A percentile compares a stretch with the other conserved stretches of the same genome.
These are phyloP conservation scores for Akanthomyces uredinophilus DNA, from an alignment of 2,329 filamentous ascomycete genomes.

Conservation along the genomic window DNA sequence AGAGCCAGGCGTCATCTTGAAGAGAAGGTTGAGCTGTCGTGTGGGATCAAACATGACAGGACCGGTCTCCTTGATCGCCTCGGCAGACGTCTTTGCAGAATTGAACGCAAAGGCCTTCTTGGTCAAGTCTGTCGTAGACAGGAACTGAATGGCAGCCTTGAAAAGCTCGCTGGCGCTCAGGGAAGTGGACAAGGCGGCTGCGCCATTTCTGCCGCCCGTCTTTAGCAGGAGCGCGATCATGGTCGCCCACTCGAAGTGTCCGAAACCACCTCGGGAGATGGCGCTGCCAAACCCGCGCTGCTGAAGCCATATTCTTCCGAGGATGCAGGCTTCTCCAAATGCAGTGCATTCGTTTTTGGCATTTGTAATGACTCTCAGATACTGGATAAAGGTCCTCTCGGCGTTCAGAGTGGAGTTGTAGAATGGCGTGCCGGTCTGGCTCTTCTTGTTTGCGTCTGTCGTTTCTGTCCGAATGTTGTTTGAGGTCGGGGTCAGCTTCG, in stretches of 20 bases:
- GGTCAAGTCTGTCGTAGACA: slow-evolving; percentile 67
- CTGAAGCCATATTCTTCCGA: slow-evolving; percentile 83
- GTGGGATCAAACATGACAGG: slow-evolving; percentile 76
- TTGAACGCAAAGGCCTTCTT: slow-evolving; percentile 58
- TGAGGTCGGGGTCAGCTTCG: slow-evolving; percentile 65
- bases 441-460: slow-evolving; percentile 38
- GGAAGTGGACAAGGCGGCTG: slow-evolving; percentile 67
- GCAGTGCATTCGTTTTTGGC: slow-evolving; percentile 63
- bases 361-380: slow-evolving; percentile 70
- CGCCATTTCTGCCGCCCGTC: slow-evolving; percentile 67
- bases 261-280: slow-evolving; percentile 76
- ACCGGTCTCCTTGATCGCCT: slow-evolving; percentile 37
- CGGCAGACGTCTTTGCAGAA: slow-evolving; percentile 27
- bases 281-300: slow-evolving; percentile 75
- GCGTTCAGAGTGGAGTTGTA: slow-evolving; percentile 85
- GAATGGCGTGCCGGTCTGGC: slow-evolving; percentile 60
- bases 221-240: slow-evolving; percentile 75
- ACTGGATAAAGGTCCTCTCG: slow-evolving; percentile 67
- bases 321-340: slow-evolving; percentile 77
- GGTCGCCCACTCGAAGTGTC: slow-evolving; percentile 85
- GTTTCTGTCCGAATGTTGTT: slow-evolving; percentile 62
- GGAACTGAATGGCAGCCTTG: slow-evolving; percentile 86
- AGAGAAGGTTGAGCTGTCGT: slow-evolving; percentile 74
- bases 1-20: slow-evolving; percentile 86
- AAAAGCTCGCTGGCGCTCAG: slow-evolving; percentile 92